phyloP scores from a whole-genome alignment of 345 rosid genomes.

The Xanthoceras sorbifolium region DNA sequence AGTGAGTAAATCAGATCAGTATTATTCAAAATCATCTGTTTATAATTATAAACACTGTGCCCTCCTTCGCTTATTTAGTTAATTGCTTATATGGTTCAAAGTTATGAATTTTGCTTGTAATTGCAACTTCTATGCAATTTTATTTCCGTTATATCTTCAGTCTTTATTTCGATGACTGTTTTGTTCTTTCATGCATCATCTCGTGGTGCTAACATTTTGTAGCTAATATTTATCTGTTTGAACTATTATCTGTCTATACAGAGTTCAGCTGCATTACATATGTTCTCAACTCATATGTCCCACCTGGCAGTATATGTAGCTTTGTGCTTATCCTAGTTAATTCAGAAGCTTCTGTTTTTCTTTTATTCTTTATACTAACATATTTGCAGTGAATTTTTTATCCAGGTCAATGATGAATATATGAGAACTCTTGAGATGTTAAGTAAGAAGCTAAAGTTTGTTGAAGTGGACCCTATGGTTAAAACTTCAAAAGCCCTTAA shows the following conservation, averaged over 20 bases:
- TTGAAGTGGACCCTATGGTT: slow-evolving; percentile 72
- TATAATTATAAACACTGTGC: not conserved
- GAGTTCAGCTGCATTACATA: not conserved
- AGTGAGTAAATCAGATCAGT: too few species aligned
- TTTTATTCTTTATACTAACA: slow-evolving; percentile 16
- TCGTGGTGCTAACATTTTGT: not conserved
- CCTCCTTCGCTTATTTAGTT: not conserved
- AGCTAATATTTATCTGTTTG: not conserved
- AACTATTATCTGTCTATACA: not conserved
- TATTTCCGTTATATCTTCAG: not conserved
- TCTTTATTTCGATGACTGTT: not conserved
- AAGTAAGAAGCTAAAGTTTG: slow-evolving; percentile 90
- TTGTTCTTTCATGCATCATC: not conserved
- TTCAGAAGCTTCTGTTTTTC: slow-evolving; percentile 9
- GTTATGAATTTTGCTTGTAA: not conserved
- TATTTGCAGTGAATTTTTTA: slow-evolving; percentile 27
- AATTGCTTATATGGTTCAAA: not conserved
- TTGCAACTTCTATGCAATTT: not conserved
- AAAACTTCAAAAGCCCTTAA: slow-evolving; percentile 86
- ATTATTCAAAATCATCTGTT: too few species aligned
- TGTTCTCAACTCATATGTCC: not conserved
- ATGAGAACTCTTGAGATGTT: slow-evolving; percentile 85
- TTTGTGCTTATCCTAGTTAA: slow-evolving; percentile 4
- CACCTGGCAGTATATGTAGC: not conserved
- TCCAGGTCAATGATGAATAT: slow-evolving; percentile 92